phyloP scores from a whole-genome alignment of 2,329 filamentous ascomycete genomes.

The Scedosporium dehoogii region DNA sequence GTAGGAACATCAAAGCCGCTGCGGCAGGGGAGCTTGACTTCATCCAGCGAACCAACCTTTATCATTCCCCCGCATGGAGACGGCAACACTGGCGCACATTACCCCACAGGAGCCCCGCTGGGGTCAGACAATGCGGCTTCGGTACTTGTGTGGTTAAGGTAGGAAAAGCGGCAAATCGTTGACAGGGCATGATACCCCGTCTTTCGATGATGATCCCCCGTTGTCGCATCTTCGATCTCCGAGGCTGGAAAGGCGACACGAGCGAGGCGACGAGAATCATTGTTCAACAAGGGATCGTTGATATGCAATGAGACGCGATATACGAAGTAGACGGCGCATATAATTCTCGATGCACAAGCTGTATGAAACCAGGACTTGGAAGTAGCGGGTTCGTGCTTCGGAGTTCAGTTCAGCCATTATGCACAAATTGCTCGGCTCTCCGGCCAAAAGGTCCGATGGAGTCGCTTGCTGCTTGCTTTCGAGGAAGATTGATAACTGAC shows the following conservation, averaged over 20 bases:
- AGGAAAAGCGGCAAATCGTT: conserved; percentile 1
- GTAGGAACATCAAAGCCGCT: too few relatives aligned
- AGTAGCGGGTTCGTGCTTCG: background rate
- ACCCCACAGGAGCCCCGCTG: conserved; percentile 6
- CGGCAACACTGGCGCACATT: background rate
- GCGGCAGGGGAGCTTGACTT: background rate
- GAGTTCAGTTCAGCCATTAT: background rate
- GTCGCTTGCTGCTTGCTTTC: background rate
- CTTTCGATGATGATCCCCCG: background rate
- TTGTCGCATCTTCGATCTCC: too few relatives aligned
- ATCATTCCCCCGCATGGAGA: background rate
- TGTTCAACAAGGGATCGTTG: too few relatives aligned
- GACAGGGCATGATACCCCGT: too few relatives aligned
- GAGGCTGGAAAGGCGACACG: too few relatives aligned
- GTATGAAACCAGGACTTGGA: too few relatives aligned
- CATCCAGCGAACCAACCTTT: background rate
- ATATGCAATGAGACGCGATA: too few relatives aligned
- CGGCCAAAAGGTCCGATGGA: background rate
- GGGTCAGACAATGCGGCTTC: conserved; percentile 1
- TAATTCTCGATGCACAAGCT: too few relatives aligned
- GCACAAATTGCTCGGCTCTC: background rate
- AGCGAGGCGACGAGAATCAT: too few relatives aligned
- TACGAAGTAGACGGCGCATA: too few relatives aligned
- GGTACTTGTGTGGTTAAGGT: conserved; percentile 1
- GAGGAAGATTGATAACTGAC: too few relatives aligned